Evolutionary conservation across 192 early-diverging fungal genomes (phyloP).

Genomic region (Diversispora epigaea): DNA sequence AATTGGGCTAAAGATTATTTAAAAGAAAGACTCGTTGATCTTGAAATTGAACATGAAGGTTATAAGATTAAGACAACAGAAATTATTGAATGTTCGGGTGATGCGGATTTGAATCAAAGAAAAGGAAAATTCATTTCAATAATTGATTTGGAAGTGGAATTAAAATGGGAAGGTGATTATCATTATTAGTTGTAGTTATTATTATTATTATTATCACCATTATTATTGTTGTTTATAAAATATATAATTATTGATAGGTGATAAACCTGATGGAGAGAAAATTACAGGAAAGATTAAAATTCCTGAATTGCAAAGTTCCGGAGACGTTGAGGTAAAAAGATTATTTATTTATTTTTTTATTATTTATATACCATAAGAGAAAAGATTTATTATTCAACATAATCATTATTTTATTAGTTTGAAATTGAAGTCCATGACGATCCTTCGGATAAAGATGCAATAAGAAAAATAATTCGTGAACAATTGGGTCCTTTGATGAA

Average conservation of each 20-base stretch:
- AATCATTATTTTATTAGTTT: slow-evolving; percentile 45
- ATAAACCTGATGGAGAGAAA: slow-evolving; percentile 55
- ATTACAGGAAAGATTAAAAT: slow-evolving; percentile 77
- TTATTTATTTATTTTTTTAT: background rate
- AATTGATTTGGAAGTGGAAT: slow-evolving; percentile 79
- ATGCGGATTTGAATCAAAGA: slow-evolving; percentile 91
- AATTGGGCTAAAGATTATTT: slow-evolving; percentile 90
- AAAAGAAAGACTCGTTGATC: slow-evolving; percentile 56
- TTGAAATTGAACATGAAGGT: slow-evolving; percentile 56
- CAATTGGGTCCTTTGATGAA: slow-evolving; percentile 62
- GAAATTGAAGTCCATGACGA: slow-evolving; percentile 64
- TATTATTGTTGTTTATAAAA: background rate
- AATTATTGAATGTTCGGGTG: slow-evolving; percentile 72
- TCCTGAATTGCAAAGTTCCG: slow-evolving; percentile 87
- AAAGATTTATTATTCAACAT: no score
- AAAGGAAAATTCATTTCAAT: slow-evolving; percentile 96
- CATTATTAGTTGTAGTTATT: background rate
- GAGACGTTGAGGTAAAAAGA: slow-evolving; percentile 70
- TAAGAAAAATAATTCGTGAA: slow-evolving; percentile 73
- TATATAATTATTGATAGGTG: slow-evolving; percentile 38
- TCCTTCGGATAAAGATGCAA: slow-evolving; percentile 47
- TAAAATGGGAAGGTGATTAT: slow-evolving; percentile 66
- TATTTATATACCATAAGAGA: background rate
- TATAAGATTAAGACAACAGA: slow-evolving; percentile 56
- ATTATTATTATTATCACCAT: background rate